Percentiles rank a stretch among this genome's conserved stretches.
Conservation (phyloP, 768 basidiomycete species). For the Chalciporus sphaerocephalus region DNA sequence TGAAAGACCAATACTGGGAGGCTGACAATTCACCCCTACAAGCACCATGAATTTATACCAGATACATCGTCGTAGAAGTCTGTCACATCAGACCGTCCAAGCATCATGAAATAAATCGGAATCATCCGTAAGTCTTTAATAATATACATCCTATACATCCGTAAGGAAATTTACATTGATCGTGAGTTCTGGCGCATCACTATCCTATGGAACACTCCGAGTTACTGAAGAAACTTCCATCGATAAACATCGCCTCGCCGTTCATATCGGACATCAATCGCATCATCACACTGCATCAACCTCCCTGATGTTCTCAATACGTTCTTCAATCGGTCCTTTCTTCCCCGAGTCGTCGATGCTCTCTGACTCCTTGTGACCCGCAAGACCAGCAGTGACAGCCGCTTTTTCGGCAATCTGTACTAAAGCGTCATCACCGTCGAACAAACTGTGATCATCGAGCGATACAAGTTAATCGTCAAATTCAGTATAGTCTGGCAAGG, state of each 20-base stretch:
- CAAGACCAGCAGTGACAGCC: constrained; percentile 1
- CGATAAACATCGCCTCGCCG: not conserved
- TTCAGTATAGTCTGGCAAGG: not conserved
- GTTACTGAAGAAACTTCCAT: not conserved
- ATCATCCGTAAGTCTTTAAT: too few species aligned
- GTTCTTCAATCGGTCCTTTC: not conserved
- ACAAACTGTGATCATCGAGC: constrained; percentile 1
- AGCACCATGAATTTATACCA: too few species aligned
- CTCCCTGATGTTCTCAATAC: not conserved
- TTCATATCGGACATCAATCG: not conserved
- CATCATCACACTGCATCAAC: not conserved
- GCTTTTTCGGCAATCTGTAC: not conserved
- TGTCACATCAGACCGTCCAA: too few species aligned
- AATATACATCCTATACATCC: constrained; percentile 32
- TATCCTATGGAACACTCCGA: not conserved
- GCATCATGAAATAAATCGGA: too few species aligned
- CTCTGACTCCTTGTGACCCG: not conserved
- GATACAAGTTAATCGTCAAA: not conserved
- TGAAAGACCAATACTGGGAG: too few species aligned
- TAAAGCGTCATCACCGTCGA: constrained; percentile 4
- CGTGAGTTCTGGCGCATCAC: not conserved
- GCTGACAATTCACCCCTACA: too few species aligned
- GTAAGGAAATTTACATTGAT: constrained; percentile 12
- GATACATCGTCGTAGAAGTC: too few species aligned
- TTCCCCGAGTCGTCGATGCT: constrained; percentile 7